Conservation (phyloP, 805 yeast genomes). For the Metschnikowia picachoensis region DNA sequence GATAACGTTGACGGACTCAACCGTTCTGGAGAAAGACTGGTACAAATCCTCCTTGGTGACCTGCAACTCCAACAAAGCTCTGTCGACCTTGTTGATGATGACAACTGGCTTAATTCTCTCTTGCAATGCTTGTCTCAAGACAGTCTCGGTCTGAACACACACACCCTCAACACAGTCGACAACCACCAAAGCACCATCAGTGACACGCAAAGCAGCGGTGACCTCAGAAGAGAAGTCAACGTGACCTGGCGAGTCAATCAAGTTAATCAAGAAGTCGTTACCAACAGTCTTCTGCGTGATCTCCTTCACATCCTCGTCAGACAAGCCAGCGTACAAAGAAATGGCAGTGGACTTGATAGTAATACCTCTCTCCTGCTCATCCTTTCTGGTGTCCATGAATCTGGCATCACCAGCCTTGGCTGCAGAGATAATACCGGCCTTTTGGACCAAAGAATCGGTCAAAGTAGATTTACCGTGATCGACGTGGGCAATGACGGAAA, state of each 20-base stretch:
- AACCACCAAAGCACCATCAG: conserved; percentile 99
- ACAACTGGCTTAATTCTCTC: conserved; percentile 99
- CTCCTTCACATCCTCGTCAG: conserved; percentile 79
- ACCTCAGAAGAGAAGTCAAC: conserved; percentile 99
- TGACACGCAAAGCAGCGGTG: conserved; percentile 99
- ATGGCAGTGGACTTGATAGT: conserved; percentile 99
- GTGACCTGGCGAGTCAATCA: conserved; percentile 99
- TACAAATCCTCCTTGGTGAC: conserved; percentile 98
- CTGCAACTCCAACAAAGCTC: conserved; percentile 98
- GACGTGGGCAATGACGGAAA: conserved; percentile 99
- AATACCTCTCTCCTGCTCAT: conserved; percentile 99
- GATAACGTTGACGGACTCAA: conserved; percentile 98
- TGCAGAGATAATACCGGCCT: conserved; percentile 99
- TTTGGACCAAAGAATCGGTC: conserved; percentile 98
- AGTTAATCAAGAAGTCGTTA: conserved; percentile 92
- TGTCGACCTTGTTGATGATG: conserved; percentile 97
- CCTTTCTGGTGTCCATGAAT: conserved; percentile 99
- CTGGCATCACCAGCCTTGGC: conserved; percentile 99
- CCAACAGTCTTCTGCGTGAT: conserved; percentile 92
- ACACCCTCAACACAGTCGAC: conserved; percentile 99
- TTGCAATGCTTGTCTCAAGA: conserved; percentile 97
- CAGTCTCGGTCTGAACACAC: conserved; percentile 99
- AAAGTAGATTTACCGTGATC: conserved; percentile 99
- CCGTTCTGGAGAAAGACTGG: conserved; percentile 98
- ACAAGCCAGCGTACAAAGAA: conserved; percentile 87